Conservation (phyloP, 371 early-diverging fungal species). For the Mortierella sp. region DNA sequence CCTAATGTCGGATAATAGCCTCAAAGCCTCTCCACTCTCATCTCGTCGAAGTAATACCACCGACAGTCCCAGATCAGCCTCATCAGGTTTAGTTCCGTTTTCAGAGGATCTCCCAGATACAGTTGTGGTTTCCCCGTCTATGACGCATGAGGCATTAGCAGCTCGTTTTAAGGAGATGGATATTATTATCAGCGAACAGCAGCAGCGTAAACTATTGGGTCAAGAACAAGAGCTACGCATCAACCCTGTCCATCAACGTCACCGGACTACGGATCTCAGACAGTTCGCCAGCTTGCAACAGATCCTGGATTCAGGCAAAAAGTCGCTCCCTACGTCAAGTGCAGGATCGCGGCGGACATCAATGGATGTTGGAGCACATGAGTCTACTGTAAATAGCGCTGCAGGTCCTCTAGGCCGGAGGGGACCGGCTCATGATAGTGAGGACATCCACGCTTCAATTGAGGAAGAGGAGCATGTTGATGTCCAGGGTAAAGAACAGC, state of each 20-base stretch:
- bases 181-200: slow-evolving; percentile 34
- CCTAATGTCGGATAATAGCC: slow-evolving; percentile 29
- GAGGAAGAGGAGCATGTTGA: slow-evolving; percentile 16
- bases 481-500: neutral
- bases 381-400: neutral
- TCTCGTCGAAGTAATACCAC: slow-evolving; percentile 11
- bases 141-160: slow-evolving; percentile 54
- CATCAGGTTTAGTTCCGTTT: slow-evolving; percentile 5
- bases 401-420: neutral
- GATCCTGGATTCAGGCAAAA: neutral
- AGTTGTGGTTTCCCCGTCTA: slow-evolving; percentile 31
- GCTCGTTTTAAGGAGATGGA: slow-evolving; percentile 56
- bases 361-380: slow-evolving; percentile 14
- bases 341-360: slow-evolving; percentile 36
- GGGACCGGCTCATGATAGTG: neutral
- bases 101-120: slow-evolving; percentile 46
- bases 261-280: slow-evolving; percentile 32
- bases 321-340: slow-evolving; percentile 19
- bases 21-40: slow-evolving; percentile 17
- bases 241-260: slow-evolving; percentile 51
- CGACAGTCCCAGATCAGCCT: neutral
- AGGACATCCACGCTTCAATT: slow-evolving; percentile 2
- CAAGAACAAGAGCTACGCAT: slow-evolving; percentile 42
- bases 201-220: slow-evolving; percentile 7
- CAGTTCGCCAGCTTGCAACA: slow-evolving; percentile 19